Base-by-base conservation (phyloP, 306 rosid genomes). In the Sicyos edulis region DNA sequence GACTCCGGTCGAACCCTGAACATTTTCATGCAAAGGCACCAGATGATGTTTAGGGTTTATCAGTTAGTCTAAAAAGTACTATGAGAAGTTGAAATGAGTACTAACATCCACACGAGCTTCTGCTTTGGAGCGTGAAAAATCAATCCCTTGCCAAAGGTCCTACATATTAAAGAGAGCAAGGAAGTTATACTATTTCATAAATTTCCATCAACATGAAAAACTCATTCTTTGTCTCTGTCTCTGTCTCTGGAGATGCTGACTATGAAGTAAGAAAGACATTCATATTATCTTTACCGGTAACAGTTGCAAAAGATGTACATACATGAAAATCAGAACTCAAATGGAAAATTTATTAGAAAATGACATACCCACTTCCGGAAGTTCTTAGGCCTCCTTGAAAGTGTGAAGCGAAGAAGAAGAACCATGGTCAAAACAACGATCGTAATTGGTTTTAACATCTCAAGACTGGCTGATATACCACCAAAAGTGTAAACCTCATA, bases 91-190 rank as follows among this genome's bases (percentile, higher is more conserved):
- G 34, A 74, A 78, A 81, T 57, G 74, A 58, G 73, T 68, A 75
- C 92, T 81, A 69, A 93, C 99, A 77, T 93, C 99, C 83, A 93
- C 99, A 62, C 97, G 97, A 72, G 99, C 99, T 86, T 93, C 97
- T 54, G 99, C 95, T 86, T 93, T 93, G 58, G 99, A 90, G 76
- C 92, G 87, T 8, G 98, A 93, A 80, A 93, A 93, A 84, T 90
- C 96, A 81, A 93, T 93, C 82, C 98, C 98, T 81, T 93, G 98
- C 98, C 98, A 93, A 56, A 93, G 86, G 75, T 93, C 99, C 99
- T 93, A 85, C 72, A 74, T 37, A 79, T 72, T 73, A 73, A 75
- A 67, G 76, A 77, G 63, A 82, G 20, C 50, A 64, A 69, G 59
- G 77, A 42, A 66, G 67, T 57, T 42, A 57, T 69, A 71, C 82